Conservation (phyloP, 192 early-diverging fungal genomes). For the Podochytrium sp. region DNA sequence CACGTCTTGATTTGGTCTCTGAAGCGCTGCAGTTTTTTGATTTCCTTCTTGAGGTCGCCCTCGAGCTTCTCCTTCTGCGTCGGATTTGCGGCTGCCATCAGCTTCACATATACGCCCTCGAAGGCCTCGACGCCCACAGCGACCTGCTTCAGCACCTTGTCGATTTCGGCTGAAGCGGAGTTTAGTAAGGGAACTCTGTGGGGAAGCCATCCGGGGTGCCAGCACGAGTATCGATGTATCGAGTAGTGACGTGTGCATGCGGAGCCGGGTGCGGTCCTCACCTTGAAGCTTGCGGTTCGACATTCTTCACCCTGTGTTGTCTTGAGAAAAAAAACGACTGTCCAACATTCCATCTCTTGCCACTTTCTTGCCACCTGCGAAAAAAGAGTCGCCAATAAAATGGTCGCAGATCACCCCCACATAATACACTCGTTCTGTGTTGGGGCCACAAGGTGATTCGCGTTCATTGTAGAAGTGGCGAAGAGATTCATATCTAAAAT, state of each 20-base stretch:
- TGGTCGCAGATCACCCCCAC: too few relatives aligned
- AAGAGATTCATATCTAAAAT: too few relatives aligned
- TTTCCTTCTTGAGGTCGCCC: slow-evolving; percentile 95
- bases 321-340: too few relatives aligned
- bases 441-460: too few relatives aligned
- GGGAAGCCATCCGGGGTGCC: not conserved
- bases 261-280: not conserved
- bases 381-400: too few relatives aligned
- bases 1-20: slow-evolving; percentile 99
- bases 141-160: slow-evolving; percentile 92
- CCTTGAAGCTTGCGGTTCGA: slow-evolving; percentile 18
- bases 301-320: too few relatives aligned
- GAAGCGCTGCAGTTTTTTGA: slow-evolving; percentile 95
- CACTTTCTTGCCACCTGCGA: too few relatives aligned
- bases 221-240: not conserved
- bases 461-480: too few relatives aligned
- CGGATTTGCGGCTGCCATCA: slow-evolving; percentile 71
- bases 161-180: slow-evolving; percentile 86
- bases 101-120: slow-evolving; percentile 88
- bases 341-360: too few relatives aligned
- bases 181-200: not conserved
- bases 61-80: slow-evolving; percentile 98
- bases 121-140: slow-evolving; percentile 94
- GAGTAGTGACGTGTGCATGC: not conserved
- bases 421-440: too few relatives aligned